phyloP scores from a whole-genome alignment of 805 yeast genomes.

The Nakazawaea ernobii region DNA sequence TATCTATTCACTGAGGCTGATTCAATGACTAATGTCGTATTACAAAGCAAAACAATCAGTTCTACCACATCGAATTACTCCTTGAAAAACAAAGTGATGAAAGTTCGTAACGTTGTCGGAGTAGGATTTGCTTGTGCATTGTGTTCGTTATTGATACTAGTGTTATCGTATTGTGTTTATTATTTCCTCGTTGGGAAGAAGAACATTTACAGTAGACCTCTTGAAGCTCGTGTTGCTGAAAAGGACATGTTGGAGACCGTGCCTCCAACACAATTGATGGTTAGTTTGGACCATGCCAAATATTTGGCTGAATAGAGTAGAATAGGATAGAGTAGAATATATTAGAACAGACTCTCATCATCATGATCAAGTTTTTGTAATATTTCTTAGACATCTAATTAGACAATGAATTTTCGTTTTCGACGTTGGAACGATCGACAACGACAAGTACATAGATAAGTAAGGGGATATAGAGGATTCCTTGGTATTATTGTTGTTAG shows the following conservation, averaged over 20 bases:
- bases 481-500: too few species aligned
- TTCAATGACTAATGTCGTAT: conserved; percentile 21
- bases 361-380: too few species aligned
- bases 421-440: too few species aligned
- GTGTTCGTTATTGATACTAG: conserved; percentile 38
- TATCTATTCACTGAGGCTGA: conserved; percentile 38
- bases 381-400: too few species aligned
- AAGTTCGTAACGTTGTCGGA: conserved; percentile 61
- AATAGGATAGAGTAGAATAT: too few species aligned
- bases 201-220: conserved; percentile 35
- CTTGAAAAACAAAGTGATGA: conserved; percentile 21
- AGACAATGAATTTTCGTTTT: too few species aligned
- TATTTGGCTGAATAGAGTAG: conserved; percentile 1
- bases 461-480: too few species aligned
- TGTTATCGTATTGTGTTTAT: conserved; percentile 31
- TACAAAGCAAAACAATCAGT: conserved; percentile 25
- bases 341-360: too few species aligned
- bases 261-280: conserved; percentile 49
- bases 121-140: conserved; percentile 64
- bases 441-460: too few species aligned
- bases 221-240: conserved; percentile 53
- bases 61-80: conserved; percentile 1
- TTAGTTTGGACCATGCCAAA: conserved; percentile 13
- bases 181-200: conserved; percentile 30
- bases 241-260: conserved; percentile 55